Percentiles rank a stretch among this genome's conserved stretches.
Evolutionary conservation across 495 filamentous ascomycete species (phyloP).

Genomic region (Tricharina praecox): DNA sequence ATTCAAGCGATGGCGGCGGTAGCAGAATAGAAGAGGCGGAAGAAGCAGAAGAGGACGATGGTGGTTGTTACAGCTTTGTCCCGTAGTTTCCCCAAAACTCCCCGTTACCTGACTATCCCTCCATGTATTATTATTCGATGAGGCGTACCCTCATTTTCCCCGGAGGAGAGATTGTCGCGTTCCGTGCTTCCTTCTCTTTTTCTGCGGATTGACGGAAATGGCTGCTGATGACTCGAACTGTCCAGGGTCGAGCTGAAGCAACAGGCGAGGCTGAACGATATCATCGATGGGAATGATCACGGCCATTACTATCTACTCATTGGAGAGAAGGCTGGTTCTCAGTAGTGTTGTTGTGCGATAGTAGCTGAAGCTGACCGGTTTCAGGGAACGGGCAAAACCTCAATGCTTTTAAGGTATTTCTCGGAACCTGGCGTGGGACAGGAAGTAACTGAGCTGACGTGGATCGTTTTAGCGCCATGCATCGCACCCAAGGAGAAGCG

Average conservation of each 20-base stretch:
- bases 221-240: conserved; percentile 3
- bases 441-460: conserved; percentile 5
- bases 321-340: conserved; percentile 45
- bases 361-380: conserved; percentile 1
- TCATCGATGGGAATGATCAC: conserved; percentile 47
- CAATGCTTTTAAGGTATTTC: conserved; percentile 61
- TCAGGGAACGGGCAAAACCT: conserved; percentile 82
- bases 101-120: too few relatives aligned
- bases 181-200: neutral
- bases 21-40: too few relatives aligned
- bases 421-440: neutral
- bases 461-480: conserved; percentile 44
- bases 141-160: neutral
- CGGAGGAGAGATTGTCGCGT: neutral
- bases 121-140: neutral
- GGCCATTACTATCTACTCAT: conserved; percentile 90
- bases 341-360: neutral
- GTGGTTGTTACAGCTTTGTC: conserved; percentile 1
- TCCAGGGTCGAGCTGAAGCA: conserved; percentile 65
- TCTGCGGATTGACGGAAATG: neutral
- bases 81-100: neutral
- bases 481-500: conserved; percentile 68
- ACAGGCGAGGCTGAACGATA: conserved; percentile 53
- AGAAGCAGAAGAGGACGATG: too few relatives aligned
- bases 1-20: conserved; percentile 3